phyloP scores from a whole-genome alignment of 805 yeast species.

The Millerago galiae region DNA sequence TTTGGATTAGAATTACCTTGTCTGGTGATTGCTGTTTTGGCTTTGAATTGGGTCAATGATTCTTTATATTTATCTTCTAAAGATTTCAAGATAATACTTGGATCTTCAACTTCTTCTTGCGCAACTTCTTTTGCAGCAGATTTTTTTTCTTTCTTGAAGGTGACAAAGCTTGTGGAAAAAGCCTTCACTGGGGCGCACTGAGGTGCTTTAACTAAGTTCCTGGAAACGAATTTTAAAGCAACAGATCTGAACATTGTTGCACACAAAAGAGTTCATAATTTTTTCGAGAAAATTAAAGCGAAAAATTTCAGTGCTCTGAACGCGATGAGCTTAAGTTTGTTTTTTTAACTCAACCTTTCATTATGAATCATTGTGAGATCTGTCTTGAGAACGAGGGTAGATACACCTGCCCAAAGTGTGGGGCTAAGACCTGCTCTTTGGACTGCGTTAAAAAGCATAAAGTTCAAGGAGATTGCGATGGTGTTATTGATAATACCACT shows the following conservation, averaged over 20 bases:
- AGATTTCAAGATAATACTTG: conserved; percentile 10
- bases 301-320: not conserved
- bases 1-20: conserved; percentile 65
- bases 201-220: not conserved
- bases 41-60: conserved; percentile 46
- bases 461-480: conserved; percentile 53
- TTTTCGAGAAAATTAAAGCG: not conserved
- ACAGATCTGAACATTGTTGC: conserved; percentile 5
- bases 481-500: conserved; percentile 52
- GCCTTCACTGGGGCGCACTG: conserved; percentile 3
- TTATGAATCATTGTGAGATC: conserved; percentile 32
- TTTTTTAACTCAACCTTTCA: no score
- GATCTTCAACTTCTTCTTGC: conserved; percentile 12
- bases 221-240: not conserved
- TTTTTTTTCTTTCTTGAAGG: conserved; percentile 18
- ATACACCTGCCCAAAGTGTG: conserved; percentile 81
- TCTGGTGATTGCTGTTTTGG: conserved; percentile 54
- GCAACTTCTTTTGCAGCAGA: not conserved
- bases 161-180: conserved; percentile 3
- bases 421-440: conserved; percentile 57
- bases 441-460: conserved; percentile 72
- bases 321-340: not conserved
- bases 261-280: not conserved
- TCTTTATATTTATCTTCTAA: conserved; percentile 31
- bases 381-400: conserved; percentile 41